Percentiles rank a stretch among this genome's conserved stretches.
Evolutionary conservation across 78 protist genomes (phyloP).

Genomic region (Parvularia atlantis): DNA sequence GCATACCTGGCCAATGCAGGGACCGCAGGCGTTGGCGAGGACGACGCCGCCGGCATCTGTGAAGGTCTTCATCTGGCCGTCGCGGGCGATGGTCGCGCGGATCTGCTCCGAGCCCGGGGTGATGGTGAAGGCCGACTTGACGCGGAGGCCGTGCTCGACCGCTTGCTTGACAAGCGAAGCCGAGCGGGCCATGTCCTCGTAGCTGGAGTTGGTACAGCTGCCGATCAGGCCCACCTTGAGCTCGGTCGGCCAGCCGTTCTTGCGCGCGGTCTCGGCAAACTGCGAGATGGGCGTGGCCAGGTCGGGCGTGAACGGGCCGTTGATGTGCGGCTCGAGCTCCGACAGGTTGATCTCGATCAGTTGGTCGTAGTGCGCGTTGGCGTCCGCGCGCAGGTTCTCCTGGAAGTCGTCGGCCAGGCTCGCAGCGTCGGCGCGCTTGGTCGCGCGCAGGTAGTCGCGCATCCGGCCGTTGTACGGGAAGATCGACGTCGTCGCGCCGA

Average conservation of each 20-base stretch:
- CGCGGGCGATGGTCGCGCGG: slow-evolving; percentile 70
- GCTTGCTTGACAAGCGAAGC: slow-evolving; percentile 70
- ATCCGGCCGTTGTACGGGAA: slow-evolving; percentile 85
- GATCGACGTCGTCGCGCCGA: slow-evolving; percentile 92
- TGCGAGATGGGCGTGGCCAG: slow-evolving; percentile 55
- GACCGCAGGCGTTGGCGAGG: slow-evolving; percentile 93
- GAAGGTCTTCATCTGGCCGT: slow-evolving; percentile 64
- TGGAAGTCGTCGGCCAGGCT: neutral
- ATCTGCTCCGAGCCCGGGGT: slow-evolving; percentile 95
- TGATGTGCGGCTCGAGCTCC: slow-evolving; percentile 80
- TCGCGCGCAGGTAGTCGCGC: slow-evolving; percentile 70
- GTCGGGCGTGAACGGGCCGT: slow-evolving; percentile 96
- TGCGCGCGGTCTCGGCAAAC: slow-evolving; percentile 39
- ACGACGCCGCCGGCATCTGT: slow-evolving; percentile 76
- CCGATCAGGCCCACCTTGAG: slow-evolving; percentile 83
- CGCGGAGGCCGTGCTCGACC: slow-evolving; percentile 54
- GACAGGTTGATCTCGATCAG: slow-evolving; percentile 73
- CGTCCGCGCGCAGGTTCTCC: slow-evolving; percentile 43
- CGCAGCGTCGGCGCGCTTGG: slow-evolving; percentile 69
- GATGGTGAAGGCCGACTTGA: slow-evolving; percentile 66
- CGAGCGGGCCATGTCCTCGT: slow-evolving; percentile 87
- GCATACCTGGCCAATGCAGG: slow-evolving; percentile 90
- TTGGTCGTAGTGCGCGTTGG: slow-evolving; percentile 64
- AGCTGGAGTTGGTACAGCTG: slow-evolving; percentile 87
- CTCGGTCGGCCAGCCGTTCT: slow-evolving; percentile 83